phyloP scores from a whole-genome alignment of 148 eudicot genomes.

The Amaranthus hypochondriacus region DNA sequence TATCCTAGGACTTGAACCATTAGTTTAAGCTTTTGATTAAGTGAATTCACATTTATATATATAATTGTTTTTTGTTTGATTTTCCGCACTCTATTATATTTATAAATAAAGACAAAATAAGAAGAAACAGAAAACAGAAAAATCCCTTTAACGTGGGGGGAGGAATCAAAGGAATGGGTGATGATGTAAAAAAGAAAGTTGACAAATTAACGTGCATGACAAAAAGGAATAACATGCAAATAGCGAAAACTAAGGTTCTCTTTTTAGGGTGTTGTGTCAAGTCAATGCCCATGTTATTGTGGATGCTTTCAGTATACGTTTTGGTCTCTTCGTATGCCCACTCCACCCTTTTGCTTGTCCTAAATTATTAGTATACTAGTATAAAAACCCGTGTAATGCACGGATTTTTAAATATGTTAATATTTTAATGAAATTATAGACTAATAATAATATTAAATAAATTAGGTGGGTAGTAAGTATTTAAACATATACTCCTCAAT shows the following conservation, averaged over 20 bases:
- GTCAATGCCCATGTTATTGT: background rate
- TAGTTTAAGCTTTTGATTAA: too few species aligned
- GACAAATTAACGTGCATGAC: background rate
- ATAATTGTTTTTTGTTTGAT: too few species aligned
- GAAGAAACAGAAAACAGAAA: background rate
- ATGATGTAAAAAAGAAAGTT: background rate
- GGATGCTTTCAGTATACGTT: background rate
- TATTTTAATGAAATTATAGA: too few species aligned
- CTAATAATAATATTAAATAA: too few species aligned
- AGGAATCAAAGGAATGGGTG: background rate
- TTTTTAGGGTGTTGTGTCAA: constrained; percentile 4
- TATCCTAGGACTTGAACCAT: too few species aligned
- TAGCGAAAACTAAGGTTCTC: constrained; percentile 2
- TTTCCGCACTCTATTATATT: too few species aligned
- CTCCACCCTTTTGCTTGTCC: background rate
- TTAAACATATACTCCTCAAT: too few species aligned
- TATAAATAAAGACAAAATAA: background rate
- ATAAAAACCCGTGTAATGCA: too few species aligned
- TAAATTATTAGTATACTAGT: too few species aligned
- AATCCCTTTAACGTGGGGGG: background rate
- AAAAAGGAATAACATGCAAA: constrained; percentile 4
- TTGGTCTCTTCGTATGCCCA: background rate
- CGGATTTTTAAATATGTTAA: too few species aligned
- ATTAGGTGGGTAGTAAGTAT: too few species aligned
- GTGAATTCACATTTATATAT: too few species aligned